Base-by-base conservation (phyloP, 1,284 basidiomycete species). In the Sparassis latifolia region DNA sequence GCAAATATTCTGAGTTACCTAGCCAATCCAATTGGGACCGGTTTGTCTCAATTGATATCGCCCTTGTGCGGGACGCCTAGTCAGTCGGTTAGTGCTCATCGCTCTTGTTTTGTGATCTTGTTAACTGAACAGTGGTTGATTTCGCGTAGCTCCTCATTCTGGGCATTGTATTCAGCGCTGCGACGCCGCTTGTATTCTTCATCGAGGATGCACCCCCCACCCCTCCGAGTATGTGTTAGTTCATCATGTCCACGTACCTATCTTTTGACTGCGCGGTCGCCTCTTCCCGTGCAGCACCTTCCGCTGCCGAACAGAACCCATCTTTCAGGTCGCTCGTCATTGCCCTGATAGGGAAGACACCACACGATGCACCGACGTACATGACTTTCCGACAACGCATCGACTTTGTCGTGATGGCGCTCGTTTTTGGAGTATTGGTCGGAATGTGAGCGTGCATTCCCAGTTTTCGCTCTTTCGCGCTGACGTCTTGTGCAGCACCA, bases 1-100 rank as follows among this genome's bases (percentile, higher is more conserved):
- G 20, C 20, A 20, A 20, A 20, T 20, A 20, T 20, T 20, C 20
- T 20, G 20, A 20, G 20, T 20, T 20, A 20, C 20, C 20, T 33
- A 53, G 51, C 55, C 7, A 58, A 56, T 44, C 57, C 55, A 3
- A 47, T 58, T 12, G 69, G 69, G 12, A 55, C 74, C 30, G 85
- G 83, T 5, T 52, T 89, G 1, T 85, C 80, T 0, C 85, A 88
- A 61, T 63, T 89, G 3, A 66, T 89, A 7, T 80, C 84, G 45
- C 86, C 86, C 1, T 62, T 82, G n/a, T 68, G 79, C 4, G 75
- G 73, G 10, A 64, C 69, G 48, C 70, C 76, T 1, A 69, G 77
- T 30, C 67, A 75, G 60, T 85, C 84, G 33, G 84, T 53, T 5
- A 41, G 51, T 42, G 3, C 10, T 9, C 12, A 7, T 29, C 49